Percentiles rank a stretch among this genome's conserved stretches.
phyloP scores from a whole-genome alignment of 78 protist genomes.

The Diacronema lutheri region DNA sequence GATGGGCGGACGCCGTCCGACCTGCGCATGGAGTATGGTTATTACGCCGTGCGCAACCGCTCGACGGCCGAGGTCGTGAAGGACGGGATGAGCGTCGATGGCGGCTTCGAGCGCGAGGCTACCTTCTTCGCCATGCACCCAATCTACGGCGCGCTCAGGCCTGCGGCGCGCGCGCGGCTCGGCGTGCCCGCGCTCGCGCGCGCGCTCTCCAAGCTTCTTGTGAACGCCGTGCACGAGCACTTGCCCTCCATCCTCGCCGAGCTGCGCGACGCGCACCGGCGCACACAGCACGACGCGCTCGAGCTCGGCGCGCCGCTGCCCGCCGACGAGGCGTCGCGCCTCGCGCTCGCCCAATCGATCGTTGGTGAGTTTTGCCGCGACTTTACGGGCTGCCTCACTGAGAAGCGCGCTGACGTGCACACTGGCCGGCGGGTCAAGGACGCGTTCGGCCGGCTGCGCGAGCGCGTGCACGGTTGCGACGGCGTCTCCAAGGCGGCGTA shows the following conservation, averaged over 20 bases:
- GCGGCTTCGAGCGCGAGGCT: conserved; percentile 10
- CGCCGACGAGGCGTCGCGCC: background rate
- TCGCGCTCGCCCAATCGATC: background rate
- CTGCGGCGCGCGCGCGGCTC: background rate
- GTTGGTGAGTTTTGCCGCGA: background rate
- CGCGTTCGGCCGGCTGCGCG: background rate
- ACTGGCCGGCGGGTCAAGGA: conserved; percentile 15
- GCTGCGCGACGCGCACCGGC: background rate
- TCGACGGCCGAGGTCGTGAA: background rate
- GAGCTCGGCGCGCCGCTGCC: conserved; percentile 6
- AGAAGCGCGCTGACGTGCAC: conserved; percentile 20
- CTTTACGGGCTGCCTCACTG: background rate
- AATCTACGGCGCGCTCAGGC: background rate
- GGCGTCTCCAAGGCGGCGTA: background rate
- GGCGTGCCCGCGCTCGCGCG: background rate
- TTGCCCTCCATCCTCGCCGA: background rate
- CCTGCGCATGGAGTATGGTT: conserved; percentile 28
- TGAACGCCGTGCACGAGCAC: background rate
- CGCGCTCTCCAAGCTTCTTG: background rate
- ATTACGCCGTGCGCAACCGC: conserved; percentile 30
- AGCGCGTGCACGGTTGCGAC: background rate
- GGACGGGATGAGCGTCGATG: background rate
- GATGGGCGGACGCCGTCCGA: background rate
- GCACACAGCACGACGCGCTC: background rate
- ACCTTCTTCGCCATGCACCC: background rate